These are phyloP conservation scores for Domatiomyces globalis DNA, from an alignment of 2,329 filamentous ascomycete species.

Conservation along the genomic window DNA sequence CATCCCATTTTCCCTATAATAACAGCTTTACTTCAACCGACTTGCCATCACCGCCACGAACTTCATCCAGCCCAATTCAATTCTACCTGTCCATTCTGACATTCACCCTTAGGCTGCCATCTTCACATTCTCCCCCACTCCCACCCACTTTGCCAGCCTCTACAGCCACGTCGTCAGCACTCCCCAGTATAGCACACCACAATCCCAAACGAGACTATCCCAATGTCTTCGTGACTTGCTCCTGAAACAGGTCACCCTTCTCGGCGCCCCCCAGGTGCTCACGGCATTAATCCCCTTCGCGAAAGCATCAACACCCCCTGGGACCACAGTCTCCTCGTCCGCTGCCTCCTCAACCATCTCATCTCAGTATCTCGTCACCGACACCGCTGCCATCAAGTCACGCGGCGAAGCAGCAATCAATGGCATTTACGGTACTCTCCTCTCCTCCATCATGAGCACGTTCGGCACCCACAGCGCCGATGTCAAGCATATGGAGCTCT, in stretches of 20 bases:
- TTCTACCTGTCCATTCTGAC: not conserved
- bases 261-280: slow-evolving; percentile 23
- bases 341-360: not conserved
- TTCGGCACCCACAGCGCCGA: slow-evolving; percentile 23
- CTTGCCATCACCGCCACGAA: not conserved
- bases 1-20: slow-evolving; percentile 1
- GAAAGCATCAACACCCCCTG: slow-evolving; percentile 4
- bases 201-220: slow-evolving; percentile 7
- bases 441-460: slow-evolving; percentile 20
- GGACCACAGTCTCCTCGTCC: not conserved
- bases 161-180: slow-evolving; percentile 19
- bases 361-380: slow-evolving; percentile 13
- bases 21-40: too few species aligned
- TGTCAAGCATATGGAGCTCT: slow-evolving; percentile 61
- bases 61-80: not conserved
- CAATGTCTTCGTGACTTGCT: slow-evolving; percentile 20
- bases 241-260: slow-evolving; percentile 23
- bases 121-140: slow-evolving; percentile 19
- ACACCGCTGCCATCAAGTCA: slow-evolving; percentile 16
- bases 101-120: slow-evolving; percentile 15
- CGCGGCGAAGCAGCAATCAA: slow-evolving; percentile 22
- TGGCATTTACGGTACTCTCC: slow-evolving; percentile 21
- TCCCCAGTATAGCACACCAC: slow-evolving; percentile 6
- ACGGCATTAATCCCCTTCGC: slow-evolving; percentile 21
- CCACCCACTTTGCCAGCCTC: slow-evolving; percentile 19